Evolutionary conservation across 768 basidiomycete genomes (phyloP), one percentile per base, ranked within the genome.

Genomic region (Podaxis sp.): DNA sequence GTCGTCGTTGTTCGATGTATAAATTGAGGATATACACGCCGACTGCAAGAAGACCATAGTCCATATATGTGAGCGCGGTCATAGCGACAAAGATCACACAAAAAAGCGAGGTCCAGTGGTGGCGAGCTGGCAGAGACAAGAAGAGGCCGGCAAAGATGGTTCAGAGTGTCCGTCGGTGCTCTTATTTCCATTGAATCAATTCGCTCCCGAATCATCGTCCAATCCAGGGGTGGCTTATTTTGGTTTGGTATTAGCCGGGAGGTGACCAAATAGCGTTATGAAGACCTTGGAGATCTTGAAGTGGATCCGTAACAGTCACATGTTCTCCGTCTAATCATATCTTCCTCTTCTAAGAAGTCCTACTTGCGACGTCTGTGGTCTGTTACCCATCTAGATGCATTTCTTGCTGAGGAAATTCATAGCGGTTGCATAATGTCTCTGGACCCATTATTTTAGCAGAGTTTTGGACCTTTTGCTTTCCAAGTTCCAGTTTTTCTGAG

Each of bases 1-100:
- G 65, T 60, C 73, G 58, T 49, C 66, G 58, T 54, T 55, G 65
- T 52, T 70, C 36, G 49, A 73, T 54, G 20, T 64, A 67, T 36
- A 64, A 56, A 30, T 63, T 56, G 46, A 69, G 36, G 4, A 73
- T 13, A 40, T 66, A 69, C 2, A 69, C 51, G 12, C 66, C 69
- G 40, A 64, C 57, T 4, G 63, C 67, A 20, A 69, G 51, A 12
- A 67, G 56, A 51, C 65, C 44, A 58, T 69, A 54, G 28, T 67
- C 64, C 33, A 66, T 30, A 46, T 50, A 54, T 20, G 40, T 62
- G 28, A 65, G 58, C 7, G 37, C 22, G 15, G 44, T 48, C 49
- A 65, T 41, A 11, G 6, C 17, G 41, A 33, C 22, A 61, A 48
- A 11, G 51, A 6, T 4, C 30, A 11, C n/a, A 24, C 36, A 36